Evolutionary conservation across 2,329 filamentous ascomycete species (phyloP), one percentile per base, ranked within the genome.

Genomic region (Penicillium sumatraense): DNA sequence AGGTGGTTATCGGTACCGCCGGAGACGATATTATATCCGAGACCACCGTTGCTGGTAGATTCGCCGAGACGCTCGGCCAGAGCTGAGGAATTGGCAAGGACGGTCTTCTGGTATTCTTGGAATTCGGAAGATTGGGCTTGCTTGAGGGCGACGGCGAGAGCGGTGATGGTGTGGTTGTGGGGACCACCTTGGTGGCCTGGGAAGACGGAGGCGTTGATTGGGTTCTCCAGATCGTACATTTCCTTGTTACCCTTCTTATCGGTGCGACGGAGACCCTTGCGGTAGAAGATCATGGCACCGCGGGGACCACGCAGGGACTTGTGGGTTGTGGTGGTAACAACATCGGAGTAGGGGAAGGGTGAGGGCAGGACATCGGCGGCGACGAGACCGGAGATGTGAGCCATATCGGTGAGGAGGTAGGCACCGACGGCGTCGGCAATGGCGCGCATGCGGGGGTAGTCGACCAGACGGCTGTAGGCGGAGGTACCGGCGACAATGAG

Each of bases 221-320:
- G 90, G 67, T 88, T 86, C 83, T 99, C 95, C 29, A 99, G 86
- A 71, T 99, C 92, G 76, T 97, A 99, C 69, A 93, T 81, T 49
- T 84, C 89, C 82, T 93, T 86, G 80, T 96, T 93, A 70, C 92
- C 92, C 58, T 89, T 88, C 85, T 97, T 97, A 73, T 98, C 91
- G 51, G 89, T 89, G 70, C 89, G 91, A 71, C 93, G 90, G 59
- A 97, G 88, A 61, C 95, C 95, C 83, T 96, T 97, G 79, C 95
- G 91, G 88, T 93, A 99, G 86, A 99, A 99, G 81, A 99, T 99
- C 95, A 99, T 99, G 74, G 95, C 95, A 72, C 95, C 95, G 75
- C 95, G 91, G 57, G 95, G 95, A 57, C 95, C 95, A 78, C 95
- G 92, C 67, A 99, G 89, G 53, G 93, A 97, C 86, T 99, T 99